phyloP scores from a whole-genome alignment of 1,284 basidiomycete species.

The Cryptococcus maquisensis region DNA sequence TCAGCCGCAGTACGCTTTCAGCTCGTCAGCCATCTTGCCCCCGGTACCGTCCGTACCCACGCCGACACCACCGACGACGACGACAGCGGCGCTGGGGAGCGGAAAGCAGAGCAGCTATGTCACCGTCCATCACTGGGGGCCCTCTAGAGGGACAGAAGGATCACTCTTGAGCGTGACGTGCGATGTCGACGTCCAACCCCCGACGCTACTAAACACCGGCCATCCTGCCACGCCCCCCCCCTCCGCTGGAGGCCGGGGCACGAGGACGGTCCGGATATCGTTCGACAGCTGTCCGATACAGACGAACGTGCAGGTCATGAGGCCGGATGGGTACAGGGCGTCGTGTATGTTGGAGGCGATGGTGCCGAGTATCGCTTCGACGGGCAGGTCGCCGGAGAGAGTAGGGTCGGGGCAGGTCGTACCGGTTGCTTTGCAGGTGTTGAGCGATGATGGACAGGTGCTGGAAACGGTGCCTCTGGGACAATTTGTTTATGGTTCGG shows the following conservation, averaged over 20 bases:
- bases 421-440: conserved; percentile 34
- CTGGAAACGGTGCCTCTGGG: conserved; percentile 32
- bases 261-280: conserved; percentile 29
- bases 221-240: conserved; percentile 3
- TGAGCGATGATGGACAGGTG: conserved; percentile 26
- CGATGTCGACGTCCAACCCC: conserved; percentile 28
- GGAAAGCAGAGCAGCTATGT: conserved; percentile 9
- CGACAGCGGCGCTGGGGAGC: too few relatives aligned
- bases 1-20: not conserved
- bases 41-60: too few relatives aligned
- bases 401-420: conserved; percentile 22
- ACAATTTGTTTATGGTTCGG: conserved; percentile 29
- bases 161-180: conserved; percentile 27
- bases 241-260: conserved; percentile 1
- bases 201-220: conserved; percentile 7
- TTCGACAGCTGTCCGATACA: conserved; percentile 34
- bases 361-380: conserved; percentile 25
- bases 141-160: conserved; percentile 28
- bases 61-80: too few relatives aligned
- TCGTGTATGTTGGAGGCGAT: conserved; percentile 24
- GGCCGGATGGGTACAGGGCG: conserved; percentile 1
- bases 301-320: conserved; percentile 23
- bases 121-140: conserved; percentile 23
- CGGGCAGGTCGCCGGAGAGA: conserved; percentile 11
- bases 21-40: not conserved